Evolutionary conservation across 179 eudicot genomes (phyloP).

Genomic region (Silene vulgaris): DNA sequence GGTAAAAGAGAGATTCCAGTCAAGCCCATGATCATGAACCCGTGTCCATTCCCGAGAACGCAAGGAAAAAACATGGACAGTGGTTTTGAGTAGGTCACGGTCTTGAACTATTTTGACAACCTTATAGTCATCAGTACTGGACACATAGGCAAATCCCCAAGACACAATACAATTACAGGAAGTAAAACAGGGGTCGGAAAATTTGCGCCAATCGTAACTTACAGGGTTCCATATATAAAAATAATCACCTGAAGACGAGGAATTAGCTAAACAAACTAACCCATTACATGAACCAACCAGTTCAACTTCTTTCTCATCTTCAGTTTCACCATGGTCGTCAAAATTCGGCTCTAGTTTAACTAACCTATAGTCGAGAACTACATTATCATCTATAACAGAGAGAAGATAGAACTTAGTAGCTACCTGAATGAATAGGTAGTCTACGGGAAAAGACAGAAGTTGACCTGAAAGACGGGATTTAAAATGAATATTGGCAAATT

Average conservation of each 20-base stretch:
- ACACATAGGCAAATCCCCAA: constrained; percentile 30
- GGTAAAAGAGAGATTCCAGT: constrained; percentile 16
- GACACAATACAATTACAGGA: constrained; percentile 13
- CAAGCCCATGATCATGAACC: constrained; percentile 22
- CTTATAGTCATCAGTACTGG: constrained; percentile 28
- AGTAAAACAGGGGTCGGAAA: not conserved
- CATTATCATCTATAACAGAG: constrained; percentile 15
- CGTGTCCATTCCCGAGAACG: constrained; percentile 24
- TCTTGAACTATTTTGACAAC: constrained; percentile 26
- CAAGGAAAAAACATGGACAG: constrained; percentile 17
- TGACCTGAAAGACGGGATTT: constrained; percentile 1
- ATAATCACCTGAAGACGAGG: constrained; percentile 15
- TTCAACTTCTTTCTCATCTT: not conserved
- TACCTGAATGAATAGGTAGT: constrained; percentile 27
- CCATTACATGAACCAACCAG: constrained; percentile 29
- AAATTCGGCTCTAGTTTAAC: constrained; percentile 32
- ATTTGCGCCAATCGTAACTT: constrained; percentile 21
- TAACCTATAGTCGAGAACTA: constrained; percentile 24
- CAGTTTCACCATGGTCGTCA: not conserved
- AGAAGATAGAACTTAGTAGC: constrained; percentile 25
- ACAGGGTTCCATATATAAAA: constrained; percentile 31
- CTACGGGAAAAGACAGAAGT: constrained; percentile 15
- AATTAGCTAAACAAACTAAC: constrained; percentile 28
- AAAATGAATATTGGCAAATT: constrained; percentile 18
- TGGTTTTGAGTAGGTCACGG: constrained; percentile 16